These are phyloP conservation scores for Murraya paniculata DNA, from an alignment of 345 rosid species.

Conservation along the genomic window DNA sequence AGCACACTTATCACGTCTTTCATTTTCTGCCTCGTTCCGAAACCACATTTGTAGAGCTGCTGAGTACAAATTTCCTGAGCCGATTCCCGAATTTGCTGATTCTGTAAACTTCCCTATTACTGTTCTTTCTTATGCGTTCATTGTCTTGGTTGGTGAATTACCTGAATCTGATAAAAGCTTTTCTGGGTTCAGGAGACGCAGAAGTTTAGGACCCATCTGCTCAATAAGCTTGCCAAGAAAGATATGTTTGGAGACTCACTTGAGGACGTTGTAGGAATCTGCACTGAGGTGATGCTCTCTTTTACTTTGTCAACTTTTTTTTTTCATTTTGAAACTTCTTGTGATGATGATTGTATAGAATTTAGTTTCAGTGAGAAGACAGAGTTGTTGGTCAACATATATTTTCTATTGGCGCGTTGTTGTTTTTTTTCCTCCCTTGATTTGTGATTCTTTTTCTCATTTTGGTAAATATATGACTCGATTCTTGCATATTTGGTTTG, in stretches of 20 bases:
- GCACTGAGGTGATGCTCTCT: conserved; percentile 60
- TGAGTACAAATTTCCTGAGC: conserved; percentile 82
- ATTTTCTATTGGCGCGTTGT: background rate
- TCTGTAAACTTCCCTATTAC: conserved; percentile 40
- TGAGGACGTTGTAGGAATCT: conserved; percentile 70
- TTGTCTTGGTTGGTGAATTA: background rate
- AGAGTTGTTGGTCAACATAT: background rate
- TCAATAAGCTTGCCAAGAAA: conserved; percentile 59
- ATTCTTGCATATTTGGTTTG: background rate
- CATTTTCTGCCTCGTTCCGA: conserved; percentile 18
- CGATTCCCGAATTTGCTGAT: conserved; percentile 87
- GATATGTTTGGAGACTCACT: conserved; percentile 61
- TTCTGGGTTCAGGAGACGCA: conserved; percentile 65
- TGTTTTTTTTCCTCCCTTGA: background rate
- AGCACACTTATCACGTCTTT: background rate
- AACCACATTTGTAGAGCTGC: conserved; percentile 54
- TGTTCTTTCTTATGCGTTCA: background rate
- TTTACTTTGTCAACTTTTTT: background rate
- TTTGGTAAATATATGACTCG: background rate
- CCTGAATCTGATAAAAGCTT: background rate
- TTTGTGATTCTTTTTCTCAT: background rate
- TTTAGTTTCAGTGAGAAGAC: background rate
- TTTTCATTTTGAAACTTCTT: background rate
- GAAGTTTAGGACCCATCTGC: conserved; percentile 64
- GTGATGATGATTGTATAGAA: background rate